Conservation (phyloP, 1,139 yeast species). For the Candida neerlandica region DNA sequence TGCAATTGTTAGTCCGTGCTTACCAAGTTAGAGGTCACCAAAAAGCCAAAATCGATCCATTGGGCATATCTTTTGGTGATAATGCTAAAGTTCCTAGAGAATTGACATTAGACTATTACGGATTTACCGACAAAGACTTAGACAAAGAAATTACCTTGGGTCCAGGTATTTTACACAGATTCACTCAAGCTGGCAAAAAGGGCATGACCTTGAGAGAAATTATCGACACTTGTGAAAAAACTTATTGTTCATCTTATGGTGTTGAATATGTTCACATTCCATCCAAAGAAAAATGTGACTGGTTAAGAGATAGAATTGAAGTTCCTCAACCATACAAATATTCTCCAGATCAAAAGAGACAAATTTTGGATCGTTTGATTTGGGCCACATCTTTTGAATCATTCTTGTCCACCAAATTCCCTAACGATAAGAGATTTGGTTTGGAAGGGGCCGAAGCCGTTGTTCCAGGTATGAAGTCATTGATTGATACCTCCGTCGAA, state of each 20-base stretch:
- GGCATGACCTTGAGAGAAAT: conserved; percentile 76
- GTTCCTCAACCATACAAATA: conserved; percentile 87
- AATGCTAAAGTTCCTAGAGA: conserved; percentile 70
- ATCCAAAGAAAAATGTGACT: conserved; percentile 92
- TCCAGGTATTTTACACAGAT: conserved; percentile 96
- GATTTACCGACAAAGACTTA: conserved; percentile 84
- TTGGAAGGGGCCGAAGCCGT: conserved; percentile 97
- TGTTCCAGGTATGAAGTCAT: conserved; percentile 95
- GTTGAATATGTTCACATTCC: conserved; percentile 97
- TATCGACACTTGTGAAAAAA: conserved; percentile 73
- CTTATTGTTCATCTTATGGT: conserved; percentile 90
- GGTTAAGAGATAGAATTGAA: conserved; percentile 97
- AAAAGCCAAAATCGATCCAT: conserved; percentile 93
- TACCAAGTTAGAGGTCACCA: conserved; percentile 98
- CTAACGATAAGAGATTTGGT: conserved; percentile 98
- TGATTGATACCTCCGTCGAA: conserved; percentile 93
- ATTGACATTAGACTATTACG: conserved; percentile 87
- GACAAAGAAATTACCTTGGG: conserved; percentile 87
- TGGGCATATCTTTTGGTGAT: conserved; percentile 84
- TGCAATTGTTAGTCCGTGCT: conserved; percentile 94
- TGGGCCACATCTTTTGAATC: conserved; percentile 96
- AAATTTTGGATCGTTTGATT: conserved; percentile 91
- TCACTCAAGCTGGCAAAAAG: conserved; percentile 68
- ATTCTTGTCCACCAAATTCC: conserved; percentile 92
- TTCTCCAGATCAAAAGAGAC: conserved; percentile 88